phyloP scores from a whole-genome alignment of 1,139 yeast species.

The Sugiyamaella grinbergsii region DNA sequence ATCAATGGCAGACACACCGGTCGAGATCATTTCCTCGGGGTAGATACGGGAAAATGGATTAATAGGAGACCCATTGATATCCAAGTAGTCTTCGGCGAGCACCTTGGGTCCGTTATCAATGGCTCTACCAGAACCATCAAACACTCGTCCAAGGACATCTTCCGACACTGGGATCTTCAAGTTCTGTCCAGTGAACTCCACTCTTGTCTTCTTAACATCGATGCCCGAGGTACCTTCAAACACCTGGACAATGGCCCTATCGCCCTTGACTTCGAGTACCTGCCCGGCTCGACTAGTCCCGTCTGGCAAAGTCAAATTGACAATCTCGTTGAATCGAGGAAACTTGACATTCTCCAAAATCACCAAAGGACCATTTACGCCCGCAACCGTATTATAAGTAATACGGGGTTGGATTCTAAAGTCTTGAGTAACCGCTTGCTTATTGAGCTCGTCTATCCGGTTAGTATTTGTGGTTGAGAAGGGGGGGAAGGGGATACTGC shows the following conservation, averaged over 20 bases:
- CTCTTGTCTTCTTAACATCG: slow-evolving; percentile 95
- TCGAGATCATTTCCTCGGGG: slow-evolving; percentile 99
- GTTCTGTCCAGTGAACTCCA: slow-evolving; percentile 94
- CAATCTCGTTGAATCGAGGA: slow-evolving; percentile 96
- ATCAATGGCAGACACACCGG: slow-evolving; percentile 97
- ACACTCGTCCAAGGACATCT: slow-evolving; percentile 95
- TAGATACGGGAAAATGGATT: slow-evolving; percentile 97
- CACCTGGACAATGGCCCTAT: slow-evolving; percentile 96
- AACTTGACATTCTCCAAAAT: slow-evolving; percentile 94
- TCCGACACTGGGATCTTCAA: slow-evolving; percentile 94
- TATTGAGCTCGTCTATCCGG: slow-evolving; percentile 77
- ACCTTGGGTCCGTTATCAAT: slow-evolving; percentile 98
- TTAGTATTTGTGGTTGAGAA: too few species aligned
- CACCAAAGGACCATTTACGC: slow-evolving; percentile 97
- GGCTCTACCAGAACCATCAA: slow-evolving; percentile 98
- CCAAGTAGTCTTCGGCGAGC: slow-evolving; percentile 96
- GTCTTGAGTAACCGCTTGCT: slow-evolving; percentile 88
- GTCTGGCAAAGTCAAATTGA: slow-evolving; percentile 92
- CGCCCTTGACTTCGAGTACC: slow-evolving; percentile 95
- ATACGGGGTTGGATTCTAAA: slow-evolving; percentile 87
- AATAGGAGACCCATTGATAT: slow-evolving; percentile 97
- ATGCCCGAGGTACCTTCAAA: slow-evolving; percentile 98
- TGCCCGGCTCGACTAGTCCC: slow-evolving; percentile 95
- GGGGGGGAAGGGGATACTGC: too few species aligned
- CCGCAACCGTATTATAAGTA: slow-evolving; percentile 94